A percentile compares a stretch with the other conserved stretches of the same genome.
phyloP scores from a whole-genome alignment of 73 alveolate species.

The Uronychia binucleata region DNA sequence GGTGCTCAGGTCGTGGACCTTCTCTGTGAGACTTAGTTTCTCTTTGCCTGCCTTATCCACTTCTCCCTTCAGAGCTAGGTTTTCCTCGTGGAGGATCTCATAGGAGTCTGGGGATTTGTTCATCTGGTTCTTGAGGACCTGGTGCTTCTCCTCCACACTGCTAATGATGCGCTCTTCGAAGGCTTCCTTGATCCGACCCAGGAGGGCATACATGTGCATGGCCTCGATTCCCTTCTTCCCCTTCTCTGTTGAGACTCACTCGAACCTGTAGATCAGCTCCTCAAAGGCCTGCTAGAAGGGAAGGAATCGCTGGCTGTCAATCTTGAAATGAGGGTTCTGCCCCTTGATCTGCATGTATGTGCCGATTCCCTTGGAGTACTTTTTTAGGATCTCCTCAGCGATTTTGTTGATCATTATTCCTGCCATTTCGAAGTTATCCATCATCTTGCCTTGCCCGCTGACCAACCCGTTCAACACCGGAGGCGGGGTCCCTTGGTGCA shows the following conservation, averaged over 20 bases:
- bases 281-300: neutral
- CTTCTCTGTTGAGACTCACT: neutral
- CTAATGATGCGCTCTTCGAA: neutral
- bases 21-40: no score
- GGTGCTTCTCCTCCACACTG: neutral
- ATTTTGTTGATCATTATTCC: neutral
- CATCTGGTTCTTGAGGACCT: neutral
- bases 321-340: neutral
- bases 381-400: neutral
- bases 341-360: neutral
- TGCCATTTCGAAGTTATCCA: neutral
- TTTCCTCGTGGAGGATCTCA: neutral
- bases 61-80: neutral
- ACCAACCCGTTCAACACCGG: neutral
- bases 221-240: neutral
- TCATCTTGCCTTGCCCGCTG: neutral
- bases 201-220: neutral
- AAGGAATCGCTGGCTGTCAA: neutral
- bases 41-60: neutral
- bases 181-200: neutral
- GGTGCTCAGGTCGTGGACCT: neutral
- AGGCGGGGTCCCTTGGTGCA: neutral
- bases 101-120: neutral
- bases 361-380: neutral
- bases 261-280: neutral